phyloP scores from a whole-genome alignment of 345 rosid genomes.

The Aquilaria sinensis region DNA sequence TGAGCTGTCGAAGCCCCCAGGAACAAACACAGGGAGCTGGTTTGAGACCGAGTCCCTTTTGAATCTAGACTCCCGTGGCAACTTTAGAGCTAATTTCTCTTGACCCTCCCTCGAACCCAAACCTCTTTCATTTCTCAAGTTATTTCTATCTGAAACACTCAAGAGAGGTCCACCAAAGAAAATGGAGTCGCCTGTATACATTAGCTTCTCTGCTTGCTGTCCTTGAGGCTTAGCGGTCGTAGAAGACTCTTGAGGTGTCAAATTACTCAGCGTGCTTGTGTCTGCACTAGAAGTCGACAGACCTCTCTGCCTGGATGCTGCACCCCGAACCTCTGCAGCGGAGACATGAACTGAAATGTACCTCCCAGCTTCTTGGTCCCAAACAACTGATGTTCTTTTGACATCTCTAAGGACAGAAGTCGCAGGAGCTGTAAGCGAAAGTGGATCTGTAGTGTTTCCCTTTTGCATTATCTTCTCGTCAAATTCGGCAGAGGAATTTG shows the following conservation, averaged over 20 bases:
- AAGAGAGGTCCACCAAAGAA: conserved; percentile 95
- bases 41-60: conserved; percentile 75
- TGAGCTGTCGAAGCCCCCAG: conserved; percentile 41
- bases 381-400: conserved; percentile 81
- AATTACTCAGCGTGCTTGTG: conserved; percentile 26
- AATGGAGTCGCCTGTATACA: conserved; percentile 87
- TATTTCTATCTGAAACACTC: conserved; percentile 54
- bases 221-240: conserved; percentile 29
- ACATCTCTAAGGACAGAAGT: conserved; percentile 84
- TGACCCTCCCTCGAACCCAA: conserved; percentile 46
- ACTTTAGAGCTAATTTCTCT: conserved; percentile 47
- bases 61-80: conserved; percentile 81
- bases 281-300: conserved; percentile 38
- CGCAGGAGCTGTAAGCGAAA: conserved; percentile 62
- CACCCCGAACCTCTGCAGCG: conserved; percentile 58
- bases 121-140: conserved; percentile 44
- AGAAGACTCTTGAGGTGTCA: conserved; percentile 45
- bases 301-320: conserved; percentile 34
- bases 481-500: conserved; percentile 30
- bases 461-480: conserved; percentile 57
- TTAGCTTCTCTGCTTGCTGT: conserved; percentile 65
- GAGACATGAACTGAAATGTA: conserved; percentile 76
- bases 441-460: conserved; percentile 48
- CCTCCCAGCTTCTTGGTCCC: conserved; percentile 96
- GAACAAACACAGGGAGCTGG: conserved; percentile 93